These are phyloP conservation scores for Nannochloris sp. DNA, from an alignment of 139 green algal species.

Conservation along the genomic window DNA sequence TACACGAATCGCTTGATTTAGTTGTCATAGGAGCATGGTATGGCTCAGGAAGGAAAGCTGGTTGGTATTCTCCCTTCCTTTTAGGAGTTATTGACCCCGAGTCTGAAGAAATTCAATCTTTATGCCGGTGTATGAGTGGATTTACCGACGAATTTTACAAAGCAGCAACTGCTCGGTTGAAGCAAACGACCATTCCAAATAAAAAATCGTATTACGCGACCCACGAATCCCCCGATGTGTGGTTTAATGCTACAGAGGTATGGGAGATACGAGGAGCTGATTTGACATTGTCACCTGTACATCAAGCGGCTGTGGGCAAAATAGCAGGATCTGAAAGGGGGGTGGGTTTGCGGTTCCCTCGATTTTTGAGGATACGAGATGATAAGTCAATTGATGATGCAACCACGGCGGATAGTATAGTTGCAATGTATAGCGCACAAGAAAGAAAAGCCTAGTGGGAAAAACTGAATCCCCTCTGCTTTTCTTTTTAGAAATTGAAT, in stretches of 20 bases:
- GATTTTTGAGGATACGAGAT: constrained; percentile 46
- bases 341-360: constrained; percentile 56
- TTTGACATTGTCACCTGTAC: constrained; percentile 60
- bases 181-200: constrained; percentile 17
- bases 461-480: too few species aligned
- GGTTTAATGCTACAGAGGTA: constrained; percentile 70
- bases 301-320: constrained; percentile 30
- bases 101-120: constrained; percentile 54
- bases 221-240: constrained; percentile 47
- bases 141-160: constrained; percentile 88
- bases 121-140: constrained; percentile 81
- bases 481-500: too few species aligned
- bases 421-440: constrained; percentile 7
- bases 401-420: constrained; percentile 68
- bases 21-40: constrained; percentile 89
- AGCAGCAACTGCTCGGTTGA: constrained; percentile 40
- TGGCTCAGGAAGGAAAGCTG: constrained; percentile 64
- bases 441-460: too few species aligned
- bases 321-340: constrained; percentile 33
- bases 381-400: constrained; percentile 88
- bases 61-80: constrained; percentile 85
- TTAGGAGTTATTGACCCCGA: constrained; percentile 74
- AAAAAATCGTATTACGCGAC: constrained; percentile 70
- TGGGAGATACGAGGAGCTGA: constrained; percentile 68
- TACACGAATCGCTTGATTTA: constrained; percentile 81